Evolutionary conservation across 768 basidiomycete species (phyloP), one percentile per base, ranked within the genome.

Genomic region (Mycena pura): DNA sequence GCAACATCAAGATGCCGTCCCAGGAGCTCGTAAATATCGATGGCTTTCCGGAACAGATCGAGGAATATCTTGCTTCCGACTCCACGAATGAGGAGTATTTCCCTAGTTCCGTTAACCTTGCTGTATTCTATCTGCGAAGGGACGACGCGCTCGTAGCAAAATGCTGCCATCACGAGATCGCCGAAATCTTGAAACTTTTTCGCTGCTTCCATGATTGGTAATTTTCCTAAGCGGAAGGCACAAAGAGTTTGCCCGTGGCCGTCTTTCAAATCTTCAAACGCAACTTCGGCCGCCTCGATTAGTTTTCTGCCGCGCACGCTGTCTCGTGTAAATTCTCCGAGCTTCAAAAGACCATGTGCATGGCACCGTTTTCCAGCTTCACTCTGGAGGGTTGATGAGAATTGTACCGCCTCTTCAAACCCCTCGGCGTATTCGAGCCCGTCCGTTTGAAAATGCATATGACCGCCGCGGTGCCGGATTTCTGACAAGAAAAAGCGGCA

Each of bases 1-100:
- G 51, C 51, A 14, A 40, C 38, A 21, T 52, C 51, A 13, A 52
- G 51, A 13, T 52, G 15, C 19, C 51, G 51, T 52, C 39, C 51
- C 27, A 52, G 51, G 10, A 52, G n/a, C 51, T 28, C 51, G 28
- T 52, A 52, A 52, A 52, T 52, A 41, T 52, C 51, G 36, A 52
- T 52, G 39, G 51, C 51, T 31, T 52, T 52, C 27, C 38, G 9
- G 36, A 52, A n/a, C 38, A 52, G 21, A 29, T 29, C 22, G 51
- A 52, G 51, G 51, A 52, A 7, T n/a, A 9, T 17, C 15, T 40
- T 14, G 51, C 39, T 41, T 39, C 51, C 51, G 6, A 8, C 39
- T 52, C 39, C 39, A 11, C 38, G 25, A 29, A 5, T 36, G 32
- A 49, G 48, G 32, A 13, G 19, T 36, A n/a, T 41, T 19, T 52